Percentiles rank a stretch among this genome's conserved stretches.
phyloP scores from a whole-genome alignment of 441 rosid species.

The Mallotus repandus region DNA sequence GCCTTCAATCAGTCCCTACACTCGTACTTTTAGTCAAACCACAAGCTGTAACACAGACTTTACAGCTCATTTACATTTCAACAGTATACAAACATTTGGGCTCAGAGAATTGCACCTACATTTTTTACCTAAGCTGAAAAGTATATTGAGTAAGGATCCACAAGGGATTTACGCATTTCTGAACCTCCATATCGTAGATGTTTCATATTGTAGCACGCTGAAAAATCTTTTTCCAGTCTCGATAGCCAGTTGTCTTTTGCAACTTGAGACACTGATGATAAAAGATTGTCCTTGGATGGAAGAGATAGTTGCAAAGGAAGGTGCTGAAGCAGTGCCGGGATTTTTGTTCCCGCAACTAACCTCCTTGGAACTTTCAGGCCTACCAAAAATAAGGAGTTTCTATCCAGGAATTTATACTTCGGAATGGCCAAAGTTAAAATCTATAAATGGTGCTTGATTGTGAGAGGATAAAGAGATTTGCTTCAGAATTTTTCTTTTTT shows the following conservation, averaged over 20 bases:
- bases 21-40: no score
- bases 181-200: conserved; percentile 3
- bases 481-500: background rate
- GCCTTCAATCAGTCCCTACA: no score
- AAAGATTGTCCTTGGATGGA: conserved; percentile 8
- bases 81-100: background rate
- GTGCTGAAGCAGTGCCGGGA: background rate
- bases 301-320: conserved; percentile 20
- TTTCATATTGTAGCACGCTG: conserved; percentile 1
- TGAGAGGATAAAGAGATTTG: background rate
- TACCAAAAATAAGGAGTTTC: background rate
- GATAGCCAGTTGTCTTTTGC: conserved; percentile 16
- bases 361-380: accelerated
- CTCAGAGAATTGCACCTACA: background rate
- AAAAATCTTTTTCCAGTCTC: conserved; percentile 28
- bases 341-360: background rate
- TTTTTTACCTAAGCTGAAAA: conserved; percentile 20
- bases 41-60: no score
- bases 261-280: conserved; percentile 16
- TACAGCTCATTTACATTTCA: no score
- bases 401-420: background rate
- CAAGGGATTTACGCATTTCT: conserved; percentile 20
- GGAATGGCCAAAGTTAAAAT: conserved; percentile 1
- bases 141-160: conserved; percentile 28
- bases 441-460: background rate